Percentiles rank a stretch among this genome's conserved stretches.
Evolutionary conservation across 768 basidiomycete genomes (phyloP).

Genomic region (Serendipita sp.): DNA sequence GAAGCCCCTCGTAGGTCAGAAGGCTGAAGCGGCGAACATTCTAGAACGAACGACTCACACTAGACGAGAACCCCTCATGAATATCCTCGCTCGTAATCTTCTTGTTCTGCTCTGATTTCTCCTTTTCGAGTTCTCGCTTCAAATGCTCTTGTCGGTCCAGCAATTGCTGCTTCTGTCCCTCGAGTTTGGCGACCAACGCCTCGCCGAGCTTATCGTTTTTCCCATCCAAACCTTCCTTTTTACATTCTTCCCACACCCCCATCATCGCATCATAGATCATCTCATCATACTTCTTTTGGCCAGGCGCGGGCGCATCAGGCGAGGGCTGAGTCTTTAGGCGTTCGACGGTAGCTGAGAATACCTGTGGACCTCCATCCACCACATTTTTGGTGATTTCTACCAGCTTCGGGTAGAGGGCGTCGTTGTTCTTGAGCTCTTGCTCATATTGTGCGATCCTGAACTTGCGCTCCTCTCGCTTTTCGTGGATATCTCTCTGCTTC

Average conservation of each 20-base stretch:
- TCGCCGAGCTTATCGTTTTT: slow-evolving; percentile 41
- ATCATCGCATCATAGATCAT: slow-evolving; percentile 71
- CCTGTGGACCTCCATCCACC: slow-evolving; percentile 31
- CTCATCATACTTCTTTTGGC: slow-evolving; percentile 76
- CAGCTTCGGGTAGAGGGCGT: slow-evolving; percentile 61
- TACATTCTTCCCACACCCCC: slow-evolving; percentile 54
- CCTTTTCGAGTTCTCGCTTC: slow-evolving; percentile 42
- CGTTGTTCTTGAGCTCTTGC: slow-evolving; percentile 78
- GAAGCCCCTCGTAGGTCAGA: neutral
- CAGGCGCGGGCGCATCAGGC: slow-evolving; percentile 48
- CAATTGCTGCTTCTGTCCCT: slow-evolving; percentile 51
- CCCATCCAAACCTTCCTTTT: slow-evolving; percentile 42
- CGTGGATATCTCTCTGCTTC: slow-evolving; percentile 99
- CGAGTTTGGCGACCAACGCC: slow-evolving; percentile 44
- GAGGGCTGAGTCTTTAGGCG: slow-evolving; percentile 62
- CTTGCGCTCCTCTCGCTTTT: slow-evolving; percentile 78
- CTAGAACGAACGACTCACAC: slow-evolving; percentile 32
- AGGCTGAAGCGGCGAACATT: neutral
- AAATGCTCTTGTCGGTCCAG: slow-evolving; percentile 47
- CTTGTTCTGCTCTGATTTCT: slow-evolving; percentile 65
- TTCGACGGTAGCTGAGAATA: slow-evolving; percentile 57
- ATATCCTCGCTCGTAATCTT: slow-evolving; percentile 94
- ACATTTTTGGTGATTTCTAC: slow-evolving; percentile 38
- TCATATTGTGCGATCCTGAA: slow-evolving; percentile 52
- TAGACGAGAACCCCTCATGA: slow-evolving; percentile 72